Percentiles rank a stretch among this genome's conserved stretches.
Evolutionary conservation across 2,329 filamentous ascomycete genomes (phyloP).

Genomic region (Colletotrichum costaricense): DNA sequence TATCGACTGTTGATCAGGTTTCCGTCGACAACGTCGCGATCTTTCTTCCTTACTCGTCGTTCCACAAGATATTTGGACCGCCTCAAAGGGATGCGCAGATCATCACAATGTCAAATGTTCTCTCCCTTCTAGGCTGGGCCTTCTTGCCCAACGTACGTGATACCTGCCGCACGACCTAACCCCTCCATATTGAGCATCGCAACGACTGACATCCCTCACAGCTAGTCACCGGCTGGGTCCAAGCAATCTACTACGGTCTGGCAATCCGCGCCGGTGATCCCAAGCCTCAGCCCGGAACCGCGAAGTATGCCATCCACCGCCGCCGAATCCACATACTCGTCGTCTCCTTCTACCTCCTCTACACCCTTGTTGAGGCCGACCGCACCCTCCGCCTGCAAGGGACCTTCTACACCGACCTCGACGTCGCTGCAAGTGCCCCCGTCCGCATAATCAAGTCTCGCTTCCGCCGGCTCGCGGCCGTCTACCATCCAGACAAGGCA

Average conservation of each 20-base stretch:
- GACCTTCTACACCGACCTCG: constrained; percentile 84
- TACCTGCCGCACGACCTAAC: neutral
- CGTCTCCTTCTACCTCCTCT: constrained; percentile 84
- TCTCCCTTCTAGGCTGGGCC: constrained; percentile 67
- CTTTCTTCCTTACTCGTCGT: neutral
- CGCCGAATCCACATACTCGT: constrained; percentile 86
- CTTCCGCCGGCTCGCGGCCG: constrained; percentile 80
- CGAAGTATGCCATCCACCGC: constrained; percentile 78
- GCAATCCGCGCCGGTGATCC: constrained; percentile 91
- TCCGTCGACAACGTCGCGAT: neutral
- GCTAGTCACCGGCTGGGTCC: constrained; percentile 82
- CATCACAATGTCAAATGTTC: constrained; percentile 53
- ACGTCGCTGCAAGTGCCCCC: constrained; percentile 73
- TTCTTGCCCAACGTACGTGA: constrained; percentile 64
- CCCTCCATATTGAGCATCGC: neutral
- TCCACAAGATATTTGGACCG: neutral
- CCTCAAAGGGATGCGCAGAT: neutral
- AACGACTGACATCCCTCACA: constrained; percentile 47
- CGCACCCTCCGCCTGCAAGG: constrained; percentile 77
- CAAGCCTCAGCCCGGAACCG: constrained; percentile 76
- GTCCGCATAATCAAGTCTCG: constrained; percentile 79
- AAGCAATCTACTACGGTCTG: constrained; percentile 86
- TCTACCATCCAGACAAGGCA: constrained; percentile 88
- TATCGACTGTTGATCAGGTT: neutral
- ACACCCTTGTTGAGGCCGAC: constrained; percentile 94